These are phyloP conservation scores for Strigomonas galati DNA, from an alignment of 208 protist genomes.

Conservation along the genomic window DNA sequence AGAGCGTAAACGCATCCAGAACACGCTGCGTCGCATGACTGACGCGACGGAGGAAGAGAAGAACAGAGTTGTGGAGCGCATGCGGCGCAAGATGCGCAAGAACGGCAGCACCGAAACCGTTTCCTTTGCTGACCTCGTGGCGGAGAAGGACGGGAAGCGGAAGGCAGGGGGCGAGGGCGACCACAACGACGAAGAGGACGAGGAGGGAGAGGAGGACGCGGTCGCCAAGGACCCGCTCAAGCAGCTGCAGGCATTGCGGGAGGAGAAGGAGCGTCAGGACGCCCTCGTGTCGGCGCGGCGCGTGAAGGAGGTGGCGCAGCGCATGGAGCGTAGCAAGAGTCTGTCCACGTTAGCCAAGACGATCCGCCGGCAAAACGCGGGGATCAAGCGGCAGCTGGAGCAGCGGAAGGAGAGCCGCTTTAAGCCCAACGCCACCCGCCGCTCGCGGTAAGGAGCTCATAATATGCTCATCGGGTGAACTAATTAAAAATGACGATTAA, in stretches of 20 bases:
- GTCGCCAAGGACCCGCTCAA: slow-evolving; percentile 45
- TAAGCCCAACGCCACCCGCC: slow-evolving; percentile 54
- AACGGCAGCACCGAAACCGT: slow-evolving; percentile 26
- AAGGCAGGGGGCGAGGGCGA: too few species aligned
- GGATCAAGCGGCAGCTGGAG: slow-evolving; percentile 59
- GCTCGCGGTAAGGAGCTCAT: slow-evolving; percentile 33
- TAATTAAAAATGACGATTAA: slow-evolving; percentile 7
- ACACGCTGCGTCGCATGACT: slow-evolving; percentile 38
- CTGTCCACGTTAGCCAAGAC: slow-evolving; percentile 69
- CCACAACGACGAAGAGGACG: background rate
- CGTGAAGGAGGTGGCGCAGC: slow-evolving; percentile 75
- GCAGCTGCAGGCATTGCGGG: slow-evolving; percentile 37
- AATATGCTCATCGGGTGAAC: background rate
- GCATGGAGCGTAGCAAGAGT: slow-evolving; percentile 78
- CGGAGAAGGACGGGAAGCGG: background rate
- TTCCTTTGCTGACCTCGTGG: slow-evolving; percentile 28
- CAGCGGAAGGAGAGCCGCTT: slow-evolving; percentile 72
- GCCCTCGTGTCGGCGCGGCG: slow-evolving; percentile 41
- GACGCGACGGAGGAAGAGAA: slow-evolving; percentile 20
- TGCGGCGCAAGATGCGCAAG: slow-evolving; percentile 8
- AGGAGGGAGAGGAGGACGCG: slow-evolving; percentile 22
- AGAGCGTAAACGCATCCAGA: slow-evolving; percentile 69
- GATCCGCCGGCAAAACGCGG: slow-evolving; percentile 75
- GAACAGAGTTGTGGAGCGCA: slow-evolving; percentile 17
- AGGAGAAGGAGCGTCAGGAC: slow-evolving; percentile 38